phyloP scores from a whole-genome alignment of 805 yeast species.

The Candida ipomoeae region DNA sequence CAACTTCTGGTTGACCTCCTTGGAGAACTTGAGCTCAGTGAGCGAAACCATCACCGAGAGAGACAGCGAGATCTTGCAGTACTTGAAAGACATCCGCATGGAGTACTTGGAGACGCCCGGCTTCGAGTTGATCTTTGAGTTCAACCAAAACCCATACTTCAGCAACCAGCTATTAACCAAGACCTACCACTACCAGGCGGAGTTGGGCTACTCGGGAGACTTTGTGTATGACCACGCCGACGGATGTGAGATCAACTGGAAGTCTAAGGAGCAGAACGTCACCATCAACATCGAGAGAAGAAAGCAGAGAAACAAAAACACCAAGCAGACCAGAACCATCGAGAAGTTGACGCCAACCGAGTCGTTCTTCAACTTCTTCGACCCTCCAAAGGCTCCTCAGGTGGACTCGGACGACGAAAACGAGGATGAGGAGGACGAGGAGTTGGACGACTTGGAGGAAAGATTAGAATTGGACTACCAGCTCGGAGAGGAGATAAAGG shows the following conservation, averaged over 20 bases:
- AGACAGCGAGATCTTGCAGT: conserved; percentile 77
- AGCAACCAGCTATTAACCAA: conserved; percentile 69
- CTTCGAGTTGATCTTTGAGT: conserved; percentile 80
- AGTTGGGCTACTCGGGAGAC: conserved; percentile 91
- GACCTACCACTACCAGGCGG: conserved; percentile 90
- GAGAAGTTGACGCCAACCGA: conserved; percentile 93
- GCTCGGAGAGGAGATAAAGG: conserved; percentile 94
- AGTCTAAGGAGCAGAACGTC: conserved; percentile 70
- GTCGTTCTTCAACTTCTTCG: conserved; percentile 93
- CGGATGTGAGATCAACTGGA: conserved; percentile 84
- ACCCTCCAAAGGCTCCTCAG: conserved; percentile 79
- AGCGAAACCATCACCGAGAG: conserved; percentile 84
- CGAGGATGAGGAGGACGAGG: conserved; percentile 51
- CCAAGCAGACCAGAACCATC: conserved; percentile 93
- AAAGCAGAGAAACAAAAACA: conserved; percentile 94
- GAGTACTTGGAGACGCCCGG: conserved; percentile 84
- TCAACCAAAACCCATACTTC: conserved; percentile 71
- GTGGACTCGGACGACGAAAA: conserved; percentile 51
- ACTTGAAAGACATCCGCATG: conserved; percentile 66
- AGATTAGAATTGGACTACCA: conserved; percentile 90
- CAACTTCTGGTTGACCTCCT: conserved; percentile 93
- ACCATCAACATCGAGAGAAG: conserved; percentile 87
- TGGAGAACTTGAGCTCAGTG: conserved; percentile 78
- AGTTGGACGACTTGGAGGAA: conserved; percentile 71
- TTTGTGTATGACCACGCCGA: conserved; percentile 96